A percentile compares a stretch with the other conserved stretches of the same genome.
These are phyloP conservation scores for Collybia sordida DNA, from an alignment of 768 basidiomycete species.

Conservation along the genomic window DNA sequence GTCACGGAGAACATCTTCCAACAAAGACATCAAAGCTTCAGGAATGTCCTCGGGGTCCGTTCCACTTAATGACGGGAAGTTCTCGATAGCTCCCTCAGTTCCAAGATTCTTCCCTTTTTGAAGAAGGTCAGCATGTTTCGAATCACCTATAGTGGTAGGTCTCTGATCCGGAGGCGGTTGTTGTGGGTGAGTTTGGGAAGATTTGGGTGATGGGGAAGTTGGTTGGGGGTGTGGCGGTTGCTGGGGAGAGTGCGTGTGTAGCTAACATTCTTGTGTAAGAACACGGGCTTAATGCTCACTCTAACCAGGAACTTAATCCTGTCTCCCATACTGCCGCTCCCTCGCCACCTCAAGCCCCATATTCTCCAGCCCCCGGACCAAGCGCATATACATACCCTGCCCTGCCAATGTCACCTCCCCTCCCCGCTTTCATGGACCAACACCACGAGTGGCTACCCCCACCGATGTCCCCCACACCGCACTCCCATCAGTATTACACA, in stretches of 20 bases:
- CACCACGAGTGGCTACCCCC: conserved; percentile 53
- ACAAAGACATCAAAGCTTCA: conserved; percentile 56
- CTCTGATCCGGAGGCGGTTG: conserved; percentile 60
- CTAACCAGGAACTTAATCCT: conserved; percentile 63
- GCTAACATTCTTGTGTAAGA: conserved; percentile 39
- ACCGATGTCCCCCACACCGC: conserved; percentile 25
- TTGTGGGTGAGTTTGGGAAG: conserved; percentile 77
- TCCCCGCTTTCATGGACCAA: conserved; percentile 42
- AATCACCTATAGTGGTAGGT: no score
- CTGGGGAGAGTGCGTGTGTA: conserved; percentile 65
- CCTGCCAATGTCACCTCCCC: conserved; percentile 35
- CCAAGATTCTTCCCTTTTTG: conserved; percentile 70
- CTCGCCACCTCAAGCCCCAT: conserved; percentile 19
- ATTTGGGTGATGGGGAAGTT: conserved; percentile 74
- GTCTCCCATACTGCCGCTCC: conserved; percentile 30
- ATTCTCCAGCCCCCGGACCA: conserved; percentile 26
- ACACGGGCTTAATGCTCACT: conserved; percentile 61
- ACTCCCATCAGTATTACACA: conserved; percentile 26
- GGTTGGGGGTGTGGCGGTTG: conserved; percentile 59
- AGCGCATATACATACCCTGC: conserved; percentile 35
- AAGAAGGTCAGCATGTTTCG: conserved; percentile 65
- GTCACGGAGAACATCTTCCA: conserved; percentile 92
- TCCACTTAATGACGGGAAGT: conserved; percentile 73
- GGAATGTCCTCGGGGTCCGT: conserved; percentile 54
- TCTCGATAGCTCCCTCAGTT: conserved; percentile 85